Evolutionary conservation across 2,329 filamentous ascomycete genomes (phyloP).

Genomic region (Exophiala bonariae): DNA sequence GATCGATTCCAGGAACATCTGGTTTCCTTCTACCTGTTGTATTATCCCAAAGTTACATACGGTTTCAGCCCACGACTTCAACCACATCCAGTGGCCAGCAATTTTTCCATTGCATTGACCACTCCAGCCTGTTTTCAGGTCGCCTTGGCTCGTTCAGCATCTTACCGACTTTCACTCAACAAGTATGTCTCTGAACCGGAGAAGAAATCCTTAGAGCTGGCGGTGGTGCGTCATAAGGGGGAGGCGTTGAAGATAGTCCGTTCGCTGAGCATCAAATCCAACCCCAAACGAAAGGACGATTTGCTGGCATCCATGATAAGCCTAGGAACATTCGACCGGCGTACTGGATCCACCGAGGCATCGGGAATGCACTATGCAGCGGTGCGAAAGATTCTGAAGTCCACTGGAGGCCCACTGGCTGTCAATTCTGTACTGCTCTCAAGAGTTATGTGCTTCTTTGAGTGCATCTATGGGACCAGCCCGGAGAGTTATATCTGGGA

Average conservation of each 20-base stretch:
- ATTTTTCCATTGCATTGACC: slow-evolving; percentile 24
- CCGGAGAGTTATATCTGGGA: slow-evolving; percentile 25
- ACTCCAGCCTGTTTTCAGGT: slow-evolving; percentile 26
- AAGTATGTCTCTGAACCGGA: slow-evolving; percentile 21
- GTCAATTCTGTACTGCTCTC: slow-evolving; percentile 20
- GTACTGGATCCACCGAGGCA: slow-evolving; percentile 14
- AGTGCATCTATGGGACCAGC: slow-evolving; percentile 24
- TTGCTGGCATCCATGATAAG: slow-evolving; percentile 24
- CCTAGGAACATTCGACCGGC: slow-evolving; percentile 21
- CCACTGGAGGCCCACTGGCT: slow-evolving; percentile 19
- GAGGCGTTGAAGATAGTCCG: slow-evolving; percentile 21
- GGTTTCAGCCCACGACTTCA: slow-evolving; percentile 24
- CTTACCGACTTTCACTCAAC: slow-evolving; percentile 22
- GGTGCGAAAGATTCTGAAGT: slow-evolving; percentile 19
- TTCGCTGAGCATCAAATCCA: slow-evolving; percentile 8
- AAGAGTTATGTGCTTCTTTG: slow-evolving; percentile 23
- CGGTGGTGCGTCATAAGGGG: slow-evolving; percentile 22
- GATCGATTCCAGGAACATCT: slow-evolving; percentile 24
- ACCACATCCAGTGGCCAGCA: slow-evolving; percentile 24
- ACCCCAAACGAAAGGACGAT: slow-evolving; percentile 19
- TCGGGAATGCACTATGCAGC: slow-evolving; percentile 20
- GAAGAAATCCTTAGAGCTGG: slow-evolving; percentile 16
- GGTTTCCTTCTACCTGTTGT: slow-evolving; percentile 22
- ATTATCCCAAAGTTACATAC: slow-evolving; percentile 25
- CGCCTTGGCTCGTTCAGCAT: slow-evolving; percentile 22